Base-by-base conservation (phyloP, 441 rosid genomes). In the Pelargonium cotyledonis region DNA sequence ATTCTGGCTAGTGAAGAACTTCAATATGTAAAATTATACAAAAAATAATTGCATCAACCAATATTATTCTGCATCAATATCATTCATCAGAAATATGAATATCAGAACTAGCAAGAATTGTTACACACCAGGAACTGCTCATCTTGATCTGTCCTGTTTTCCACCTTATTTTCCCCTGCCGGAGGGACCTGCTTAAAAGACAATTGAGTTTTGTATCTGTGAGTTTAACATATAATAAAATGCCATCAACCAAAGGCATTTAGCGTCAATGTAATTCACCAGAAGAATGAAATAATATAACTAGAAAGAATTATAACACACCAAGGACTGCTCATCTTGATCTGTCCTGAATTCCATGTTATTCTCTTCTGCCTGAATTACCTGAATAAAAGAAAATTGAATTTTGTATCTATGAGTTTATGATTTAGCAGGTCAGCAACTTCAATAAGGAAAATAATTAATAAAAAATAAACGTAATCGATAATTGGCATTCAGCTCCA, bases 101-200 rank as follows among this genome's bases (percentile, higher is more conserved):
- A 8, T 1, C 26, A 26, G 35, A 61, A 29, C 65, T 61, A 26
- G 41, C 65, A 61, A 61, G 41, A 38, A 7, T 38, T 38, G 41
- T 38, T 38, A 38, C 41, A 38, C 49, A 44, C 12, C 49, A 44
- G 14, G 49, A 11, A 44, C 14, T 44, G 49, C 40, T 61, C 14
- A 12, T 61, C 65, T 23, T 61, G 16, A 61, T 61, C 23, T 61
- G 65, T 61, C 6, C 18, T 26, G 65, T n/a, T 61, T 61, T 61
- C 65, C 65, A 61, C 29, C 16, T 61, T 61, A 26, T 35, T 61
- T 35, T 35, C 40, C 7, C 7, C 6, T 0, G 41, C 41, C 41
- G 8, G 41, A 0, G 41, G 6, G 41, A 38, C 8, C 41, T 38
- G 41, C 8, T 38, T 38, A 38, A 44, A 18, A 57, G 29, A 19